These are phyloP conservation scores for Neurospora intermedia DNA, from an alignment of 495 filamentous ascomycete genomes.

Conservation along the genomic window DNA sequence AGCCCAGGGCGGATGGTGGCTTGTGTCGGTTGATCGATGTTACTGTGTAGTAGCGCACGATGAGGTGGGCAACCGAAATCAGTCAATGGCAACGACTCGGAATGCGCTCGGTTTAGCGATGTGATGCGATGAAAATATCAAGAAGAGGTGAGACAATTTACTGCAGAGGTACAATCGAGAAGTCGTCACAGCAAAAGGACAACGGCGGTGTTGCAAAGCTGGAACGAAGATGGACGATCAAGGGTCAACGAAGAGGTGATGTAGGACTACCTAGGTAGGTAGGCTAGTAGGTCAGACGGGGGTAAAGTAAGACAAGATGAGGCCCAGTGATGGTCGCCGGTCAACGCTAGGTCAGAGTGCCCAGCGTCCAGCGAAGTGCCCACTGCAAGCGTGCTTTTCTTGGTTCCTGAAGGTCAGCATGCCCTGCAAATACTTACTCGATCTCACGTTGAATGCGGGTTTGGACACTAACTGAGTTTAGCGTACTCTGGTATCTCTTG, in stretches of 20 bases:
- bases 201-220: not conserved
- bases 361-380: not conserved
- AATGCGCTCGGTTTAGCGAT: not conserved
- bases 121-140: not conserved
- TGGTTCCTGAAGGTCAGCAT: not conserved
- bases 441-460: not conserved
- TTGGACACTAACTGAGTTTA: not conserved
- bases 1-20: not conserved
- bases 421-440: not conserved
- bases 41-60: not conserved
- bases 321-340: not conserved
- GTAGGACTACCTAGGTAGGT: not conserved
- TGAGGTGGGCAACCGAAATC: not conserved
- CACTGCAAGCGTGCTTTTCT: not conserved
- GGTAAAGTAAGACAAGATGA: not conserved
- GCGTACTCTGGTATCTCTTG: too few relatives aligned
- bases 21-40: not conserved
- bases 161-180: not conserved
- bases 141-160: not conserved
- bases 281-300: too few relatives aligned
- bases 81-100: not conserved
- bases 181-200: not conserved
- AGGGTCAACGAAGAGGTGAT: not conserved
- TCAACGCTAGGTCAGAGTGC: not conserved
- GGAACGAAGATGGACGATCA: not conserved